A percentile compares a stretch with the other conserved stretches of the same genome.
phyloP scores from a whole-genome alignment of 2,329 filamentous ascomycete species.

The Neoascochyta sp. region DNA sequence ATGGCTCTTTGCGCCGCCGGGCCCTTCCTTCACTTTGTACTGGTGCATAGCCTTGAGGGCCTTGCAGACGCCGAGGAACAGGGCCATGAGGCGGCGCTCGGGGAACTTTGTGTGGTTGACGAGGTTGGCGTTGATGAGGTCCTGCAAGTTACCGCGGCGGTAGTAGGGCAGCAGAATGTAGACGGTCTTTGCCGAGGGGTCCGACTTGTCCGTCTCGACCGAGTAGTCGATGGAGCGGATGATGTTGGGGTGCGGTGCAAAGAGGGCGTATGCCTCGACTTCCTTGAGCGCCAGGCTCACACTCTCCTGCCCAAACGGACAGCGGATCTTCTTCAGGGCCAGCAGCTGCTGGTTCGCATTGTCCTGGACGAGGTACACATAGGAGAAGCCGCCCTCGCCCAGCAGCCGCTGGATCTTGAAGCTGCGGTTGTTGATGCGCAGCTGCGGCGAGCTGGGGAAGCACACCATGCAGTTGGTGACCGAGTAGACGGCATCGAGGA shows the following conservation, averaged over 20 bases:
- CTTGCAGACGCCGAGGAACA: slow-evolving; percentile 89
- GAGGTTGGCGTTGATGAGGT: slow-evolving; percentile 96
- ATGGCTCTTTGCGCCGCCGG: slow-evolving; percentile 49
- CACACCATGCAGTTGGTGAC: slow-evolving; percentile 94
- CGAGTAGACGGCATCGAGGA: slow-evolving; percentile 86
- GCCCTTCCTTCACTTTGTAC: slow-evolving; percentile 63
- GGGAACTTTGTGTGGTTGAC: slow-evolving; percentile 92
- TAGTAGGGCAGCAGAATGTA: slow-evolving; percentile 97
- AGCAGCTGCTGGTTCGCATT: slow-evolving; percentile 78
- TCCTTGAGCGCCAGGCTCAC: slow-evolving; percentile 93
- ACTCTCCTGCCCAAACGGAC: slow-evolving; percentile 94
- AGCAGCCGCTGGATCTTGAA: slow-evolving; percentile 94
- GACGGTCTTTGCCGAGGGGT: slow-evolving; percentile 78
- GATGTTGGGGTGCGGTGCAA: slow-evolving; percentile 77
- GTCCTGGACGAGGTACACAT: slow-evolving; percentile 97
- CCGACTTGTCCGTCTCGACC: slow-evolving; percentile 67
- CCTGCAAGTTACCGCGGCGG: slow-evolving; percentile 88
- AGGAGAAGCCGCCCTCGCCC: slow-evolving; percentile 97
- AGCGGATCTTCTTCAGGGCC: slow-evolving; percentile 97
- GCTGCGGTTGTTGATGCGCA: slow-evolving; percentile 90
- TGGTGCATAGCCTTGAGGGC: slow-evolving; percentile 89
- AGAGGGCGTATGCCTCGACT: slow-evolving; percentile 93
- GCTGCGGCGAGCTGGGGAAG: slow-evolving; percentile 87
- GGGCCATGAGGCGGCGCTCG: slow-evolving; percentile 77
- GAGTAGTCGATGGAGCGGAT: slow-evolving; percentile 81